A percentile compares a stretch with the other conserved stretches of the same genome.
Evolutionary conservation across 2,329 filamentous ascomycete genomes (phyloP).

Genomic region (Trichoderma breve): DNA sequence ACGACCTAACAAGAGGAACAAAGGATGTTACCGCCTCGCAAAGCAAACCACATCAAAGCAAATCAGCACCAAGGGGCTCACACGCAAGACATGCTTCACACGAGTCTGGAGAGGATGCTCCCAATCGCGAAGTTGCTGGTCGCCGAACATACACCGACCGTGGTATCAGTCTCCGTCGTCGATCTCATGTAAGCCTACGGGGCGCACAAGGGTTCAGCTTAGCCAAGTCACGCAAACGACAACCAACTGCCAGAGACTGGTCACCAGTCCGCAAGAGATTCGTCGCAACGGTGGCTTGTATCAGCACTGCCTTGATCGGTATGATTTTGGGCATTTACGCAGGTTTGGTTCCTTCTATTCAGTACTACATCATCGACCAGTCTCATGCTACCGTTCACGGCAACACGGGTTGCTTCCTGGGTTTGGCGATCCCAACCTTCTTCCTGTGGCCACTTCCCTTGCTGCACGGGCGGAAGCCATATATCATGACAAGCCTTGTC

Average conservation of each 20-base stretch:
- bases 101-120: slow-evolving; percentile 27
- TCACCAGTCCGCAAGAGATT: slow-evolving; percentile 64
- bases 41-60: slow-evolving; percentile 20
- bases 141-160: slow-evolving; percentile 31
- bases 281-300: slow-evolving; percentile 65
- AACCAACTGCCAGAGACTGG: slow-evolving; percentile 73
- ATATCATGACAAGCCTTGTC: slow-evolving; percentile 66
- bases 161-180: slow-evolving; percentile 46
- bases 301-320: slow-evolving; percentile 70
- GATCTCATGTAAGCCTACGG: slow-evolving; percentile 54
- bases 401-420: slow-evolving; percentile 70
- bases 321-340: slow-evolving; percentile 73
- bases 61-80: neutral
- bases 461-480: slow-evolving; percentile 74
- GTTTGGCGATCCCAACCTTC: slow-evolving; percentile 67
- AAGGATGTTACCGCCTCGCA: neutral
- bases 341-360: slow-evolving; percentile 74
- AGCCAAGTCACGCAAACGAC: slow-evolving; percentile 53
- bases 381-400: slow-evolving; percentile 67
- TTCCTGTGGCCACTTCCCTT: slow-evolving; percentile 72
- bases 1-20: slow-evolving; percentile 9
- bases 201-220: slow-evolving; percentile 52
- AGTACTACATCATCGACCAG: slow-evolving; percentile 71
- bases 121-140: slow-evolving; percentile 28
- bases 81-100: slow-evolving; percentile 19